Evolutionary conservation across 2,329 filamentous ascomycete genomes (phyloP), one percentile per base, ranked within the genome.

Genomic region (Dothistroma pini): DNA sequence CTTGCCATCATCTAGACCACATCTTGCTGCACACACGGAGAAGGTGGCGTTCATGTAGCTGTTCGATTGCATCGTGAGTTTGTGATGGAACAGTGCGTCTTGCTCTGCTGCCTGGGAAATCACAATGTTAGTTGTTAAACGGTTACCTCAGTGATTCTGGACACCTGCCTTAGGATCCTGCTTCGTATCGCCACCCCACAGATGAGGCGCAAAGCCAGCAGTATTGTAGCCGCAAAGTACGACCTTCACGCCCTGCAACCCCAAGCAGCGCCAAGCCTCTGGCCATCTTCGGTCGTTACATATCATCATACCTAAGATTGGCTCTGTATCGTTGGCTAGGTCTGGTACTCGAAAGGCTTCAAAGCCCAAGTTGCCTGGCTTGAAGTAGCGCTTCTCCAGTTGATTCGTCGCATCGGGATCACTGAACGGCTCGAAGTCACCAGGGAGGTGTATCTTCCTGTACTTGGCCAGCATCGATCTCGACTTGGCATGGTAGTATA

Each of bases 251-350:
- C 80, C 80, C 66, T 83, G 80, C 7, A 83, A 71, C 0, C 81
- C 81, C 58, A 81, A 78, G 34, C 72, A 74, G 32, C 81, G 71
- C 81, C 81, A 84, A 1, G 76, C 77, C 67, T 83, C 81, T 0
- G 78, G 72, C 81, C 81, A 83, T n/a, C 81, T 74, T 11, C 81
- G 69, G 68, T 83, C 81, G 64, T 83, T 84, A 71, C 81, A 83
- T 58, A 84, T 83, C 70, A 83, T 75, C 80, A 83, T 82, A 11
- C 82, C 74, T 38, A 82, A 56, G 53, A 83, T 81, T 4, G 80
- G 78, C 64, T 83, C 80, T 11, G 61, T 59, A 2, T 69, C 69
- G 4, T 64, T 57, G 0, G 66, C 68, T 6, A 83, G 72, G 0
- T 75, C 77, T 0, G 81, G 80, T 0, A 76, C 78, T 32, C 82